Percentiles rank a stretch among this genome's conserved stretches.
Conservation (phyloP, 1,284 basidiomycete species). For the Quambalaria eucalypti region DNA sequence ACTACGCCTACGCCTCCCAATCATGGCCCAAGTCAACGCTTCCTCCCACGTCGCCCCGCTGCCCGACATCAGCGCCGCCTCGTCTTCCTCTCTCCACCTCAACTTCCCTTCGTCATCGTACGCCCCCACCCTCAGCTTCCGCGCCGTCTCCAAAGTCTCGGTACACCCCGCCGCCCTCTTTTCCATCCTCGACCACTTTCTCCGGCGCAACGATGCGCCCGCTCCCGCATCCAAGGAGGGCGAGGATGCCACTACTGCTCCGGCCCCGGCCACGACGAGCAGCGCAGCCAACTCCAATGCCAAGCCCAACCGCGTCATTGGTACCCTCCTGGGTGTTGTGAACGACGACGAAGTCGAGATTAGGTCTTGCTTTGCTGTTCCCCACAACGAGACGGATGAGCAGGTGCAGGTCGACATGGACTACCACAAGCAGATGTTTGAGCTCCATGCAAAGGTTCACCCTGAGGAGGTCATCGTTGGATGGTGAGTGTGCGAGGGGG, state of each 20-base stretch:
- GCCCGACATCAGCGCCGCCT: constrained; percentile 7
- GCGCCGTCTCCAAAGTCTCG: constrained; percentile 39
- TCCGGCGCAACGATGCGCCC: constrained; percentile 60
- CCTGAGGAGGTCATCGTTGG: constrained; percentile 81
- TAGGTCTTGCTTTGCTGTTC: constrained; percentile 41
- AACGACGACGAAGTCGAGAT: constrained; percentile 53
- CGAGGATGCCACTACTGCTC: background rate
- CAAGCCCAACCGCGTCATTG: constrained; percentile 64
- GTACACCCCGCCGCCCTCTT: constrained; percentile 59
- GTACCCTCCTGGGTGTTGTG: constrained; percentile 82
- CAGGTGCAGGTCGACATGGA: constrained; percentile 73
- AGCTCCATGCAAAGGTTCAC: constrained; percentile 73
- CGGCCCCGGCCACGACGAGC: constrained; percentile 21
- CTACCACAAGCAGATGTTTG: constrained; percentile 86
- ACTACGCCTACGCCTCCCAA: no score
- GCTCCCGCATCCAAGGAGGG: background rate
- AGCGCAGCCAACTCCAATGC: background rate
- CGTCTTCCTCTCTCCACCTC: constrained; percentile 41
- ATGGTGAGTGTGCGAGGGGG: constrained; percentile 56
- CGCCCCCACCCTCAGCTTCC: constrained; percentile 40
- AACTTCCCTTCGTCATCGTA: constrained; percentile 40
- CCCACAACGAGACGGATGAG: constrained; percentile 62
- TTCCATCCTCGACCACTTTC: constrained; percentile 92
- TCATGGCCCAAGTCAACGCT: background rate
- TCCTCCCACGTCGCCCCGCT: background rate